These are phyloP conservation scores for Hypocreales sp. DNA, from an alignment of 2,329 filamentous ascomycete genomes.

Conservation along the genomic window DNA sequence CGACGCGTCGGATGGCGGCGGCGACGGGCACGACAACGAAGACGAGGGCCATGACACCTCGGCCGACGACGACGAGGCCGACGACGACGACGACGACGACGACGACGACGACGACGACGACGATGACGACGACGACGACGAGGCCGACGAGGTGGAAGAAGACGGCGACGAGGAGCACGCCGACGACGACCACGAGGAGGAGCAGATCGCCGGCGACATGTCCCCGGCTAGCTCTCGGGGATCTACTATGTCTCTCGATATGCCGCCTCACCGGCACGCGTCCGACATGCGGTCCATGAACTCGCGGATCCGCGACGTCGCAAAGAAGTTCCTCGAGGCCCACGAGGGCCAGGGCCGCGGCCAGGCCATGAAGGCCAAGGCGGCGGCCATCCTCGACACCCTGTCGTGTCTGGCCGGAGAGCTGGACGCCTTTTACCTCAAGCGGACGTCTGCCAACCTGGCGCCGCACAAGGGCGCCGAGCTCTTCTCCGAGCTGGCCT, in stretches of 20 bases:
- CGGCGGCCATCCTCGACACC: slow-evolving; percentile 56
- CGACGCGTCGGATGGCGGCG: slow-evolving; percentile 13
- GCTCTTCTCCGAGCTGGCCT: slow-evolving; percentile 62
- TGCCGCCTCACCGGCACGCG: slow-evolving; percentile 30
- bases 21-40: slow-evolving; percentile 1
- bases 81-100: slow-evolving; percentile 2
- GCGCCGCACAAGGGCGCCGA: slow-evolving; percentile 37
- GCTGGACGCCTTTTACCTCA: slow-evolving; percentile 56
- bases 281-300: slow-evolving; percentile 38
- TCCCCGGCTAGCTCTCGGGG: slow-evolving; percentile 52
- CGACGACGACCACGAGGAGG: slow-evolving; percentile 38
- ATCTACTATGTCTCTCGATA: slow-evolving; percentile 49
- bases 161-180: slow-evolving; percentile 31
- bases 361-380: slow-evolving; percentile 63
- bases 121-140: slow-evolving; percentile 18
- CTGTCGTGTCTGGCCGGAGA: slow-evolving; percentile 57
- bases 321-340: slow-evolving; percentile 67
- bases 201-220: slow-evolving; percentile 37
- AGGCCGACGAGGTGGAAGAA: slow-evolving; percentile 34
- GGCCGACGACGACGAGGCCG: slow-evolving; percentile 9
- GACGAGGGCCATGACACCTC: slow-evolving; percentile 1
- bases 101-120: slow-evolving; percentile 8
- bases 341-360: slow-evolving; percentile 66
- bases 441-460: slow-evolving; percentile 29
- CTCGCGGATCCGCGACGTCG: slow-evolving; percentile 56